A percentile compares a stretch with the other conserved stretches of the same genome.
Evolutionary conservation across 2,329 filamentous ascomycete genomes (phyloP).

Genomic region (Keithomyces neogunnii): DNA sequence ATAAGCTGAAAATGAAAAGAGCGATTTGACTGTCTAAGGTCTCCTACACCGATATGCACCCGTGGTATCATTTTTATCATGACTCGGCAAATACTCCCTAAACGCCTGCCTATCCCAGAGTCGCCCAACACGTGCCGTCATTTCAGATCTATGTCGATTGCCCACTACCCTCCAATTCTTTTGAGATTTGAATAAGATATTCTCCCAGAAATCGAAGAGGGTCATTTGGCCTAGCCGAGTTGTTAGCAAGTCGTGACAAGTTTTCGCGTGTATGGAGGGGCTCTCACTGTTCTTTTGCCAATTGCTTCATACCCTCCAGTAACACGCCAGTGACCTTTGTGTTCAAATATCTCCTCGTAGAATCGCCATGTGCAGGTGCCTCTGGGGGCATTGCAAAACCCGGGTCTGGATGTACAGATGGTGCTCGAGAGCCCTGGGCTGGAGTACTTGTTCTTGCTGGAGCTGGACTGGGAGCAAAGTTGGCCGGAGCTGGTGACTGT

Average conservation of each 20-base stretch:
- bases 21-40: slow-evolving; percentile 14
- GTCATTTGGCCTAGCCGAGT: slow-evolving; percentile 46
- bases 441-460: slow-evolving; percentile 41
- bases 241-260: not conserved
- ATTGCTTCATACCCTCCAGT: slow-evolving; percentile 65
- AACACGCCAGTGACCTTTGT: slow-evolving; percentile 59
- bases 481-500: slow-evolving; percentile 28
- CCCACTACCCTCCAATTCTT: slow-evolving; percentile 45
- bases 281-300: slow-evolving; percentile 64
- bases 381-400: slow-evolving; percentile 48
- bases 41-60: not conserved
- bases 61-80: not conserved
- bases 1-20: slow-evolving; percentile 26
- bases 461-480: slow-evolving; percentile 31
- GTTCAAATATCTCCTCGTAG: slow-evolving; percentile 63
- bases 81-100: not conserved
- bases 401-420: slow-evolving; percentile 48
- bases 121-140: not conserved
- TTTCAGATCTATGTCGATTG: slow-evolving; percentile 9
- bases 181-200: slow-evolving; percentile 60
- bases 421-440: slow-evolving; percentile 42
- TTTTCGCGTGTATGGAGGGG: slow-evolving; percentile 7
- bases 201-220: slow-evolving; percentile 63
- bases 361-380: slow-evolving; percentile 56
- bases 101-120: slow-evolving; percentile 7